Evolutionary conservation across 148 eudicot species (phyloP).

Genomic region (Beta vulgaris): DNA sequence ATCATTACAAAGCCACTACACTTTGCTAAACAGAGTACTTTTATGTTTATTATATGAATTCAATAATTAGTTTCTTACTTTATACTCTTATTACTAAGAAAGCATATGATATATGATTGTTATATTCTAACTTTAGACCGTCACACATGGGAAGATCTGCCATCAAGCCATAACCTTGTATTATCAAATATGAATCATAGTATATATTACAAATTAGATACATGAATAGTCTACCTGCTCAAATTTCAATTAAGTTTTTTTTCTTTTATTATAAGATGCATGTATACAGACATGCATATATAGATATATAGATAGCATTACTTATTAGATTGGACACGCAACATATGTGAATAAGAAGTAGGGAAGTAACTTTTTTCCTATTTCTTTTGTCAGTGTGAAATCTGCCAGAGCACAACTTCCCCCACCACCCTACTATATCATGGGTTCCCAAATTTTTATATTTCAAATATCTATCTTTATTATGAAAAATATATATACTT

Average conservation of each 20-base stretch:
- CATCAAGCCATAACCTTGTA: not conserved
- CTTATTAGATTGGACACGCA: constrained; percentile 2
- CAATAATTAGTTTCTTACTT: constrained; percentile 12
- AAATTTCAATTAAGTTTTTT: no score
- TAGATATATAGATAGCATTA: not conserved
- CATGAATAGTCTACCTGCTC: no score
- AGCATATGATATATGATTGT: not conserved
- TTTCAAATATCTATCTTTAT: not conserved
- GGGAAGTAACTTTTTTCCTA: not conserved
- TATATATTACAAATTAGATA: not conserved
- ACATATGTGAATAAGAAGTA: not conserved
- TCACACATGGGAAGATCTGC: constrained; percentile 15
- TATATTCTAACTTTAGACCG: constrained; percentile 9
- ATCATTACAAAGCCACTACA: not conserved
- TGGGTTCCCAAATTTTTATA: not conserved
- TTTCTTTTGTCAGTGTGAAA: constrained; percentile 14
- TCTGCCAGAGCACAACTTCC: constrained; percentile 7
- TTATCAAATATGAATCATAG: not conserved
- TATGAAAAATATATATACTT: not conserved
- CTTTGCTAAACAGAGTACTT: not conserved
- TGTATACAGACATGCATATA: not conserved
- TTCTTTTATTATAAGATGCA: not conserved
- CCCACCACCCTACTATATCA: constrained; percentile 8
- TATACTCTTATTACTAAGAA: not conserved
- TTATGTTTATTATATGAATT: not conserved